These are phyloP conservation scores for Leptomonas pyrrhocoris DNA, from an alignment of 208 protist genomes.

Conservation along the genomic window DNA sequence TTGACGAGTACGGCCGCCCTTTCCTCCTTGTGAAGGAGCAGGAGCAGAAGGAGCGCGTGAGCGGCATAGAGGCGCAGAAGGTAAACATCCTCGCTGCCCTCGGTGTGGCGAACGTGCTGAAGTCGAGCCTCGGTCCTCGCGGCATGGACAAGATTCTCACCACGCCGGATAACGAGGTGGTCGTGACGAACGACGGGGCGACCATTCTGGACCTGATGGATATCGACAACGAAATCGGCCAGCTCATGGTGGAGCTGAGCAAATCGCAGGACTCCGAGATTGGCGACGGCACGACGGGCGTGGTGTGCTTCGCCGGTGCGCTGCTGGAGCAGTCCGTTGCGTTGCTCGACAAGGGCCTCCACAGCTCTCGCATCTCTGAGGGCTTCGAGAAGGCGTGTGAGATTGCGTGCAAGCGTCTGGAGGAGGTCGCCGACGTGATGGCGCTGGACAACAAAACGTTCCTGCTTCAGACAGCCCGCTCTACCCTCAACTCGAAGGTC, in stretches of 20 bases:
- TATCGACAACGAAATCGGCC: constrained; percentile 99
- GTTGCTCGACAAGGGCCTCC: constrained; percentile 98
- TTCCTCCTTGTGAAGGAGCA: constrained; percentile 99
- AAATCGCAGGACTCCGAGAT: constrained; percentile 99
- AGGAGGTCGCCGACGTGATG: constrained; percentile 90
- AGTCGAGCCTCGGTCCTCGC: constrained; percentile 97
- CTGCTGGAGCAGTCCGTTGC: constrained; percentile 97
- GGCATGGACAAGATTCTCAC: constrained; percentile 99
- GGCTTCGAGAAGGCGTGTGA: constrained; percentile 98
- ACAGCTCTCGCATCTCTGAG: constrained; percentile 98
- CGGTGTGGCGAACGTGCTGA: constrained; percentile 96
- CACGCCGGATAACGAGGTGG: constrained; percentile 98
- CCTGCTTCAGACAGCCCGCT: constrained; percentile 97
- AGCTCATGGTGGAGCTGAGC: constrained; percentile 99
- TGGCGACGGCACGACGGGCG: constrained; percentile 99
- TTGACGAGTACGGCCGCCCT: constrained; percentile 99
- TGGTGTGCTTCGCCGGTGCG: constrained; percentile 99
- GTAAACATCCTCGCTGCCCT: constrained; percentile 98
- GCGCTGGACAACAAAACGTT: constrained; percentile 75
- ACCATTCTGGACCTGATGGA: constrained; percentile 99
- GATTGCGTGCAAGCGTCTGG: constrained; percentile 94
- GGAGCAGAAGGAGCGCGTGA: constrained; percentile 94
- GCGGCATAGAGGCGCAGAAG: constrained; percentile 98
- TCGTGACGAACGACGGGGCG: constrained; percentile 99
- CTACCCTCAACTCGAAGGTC: constrained; percentile 99